Evolutionary conservation across 1,284 basidiomycete species (phyloP), one percentile per base, ranked within the genome.

Genomic region (Exsudoporus floridanus): DNA sequence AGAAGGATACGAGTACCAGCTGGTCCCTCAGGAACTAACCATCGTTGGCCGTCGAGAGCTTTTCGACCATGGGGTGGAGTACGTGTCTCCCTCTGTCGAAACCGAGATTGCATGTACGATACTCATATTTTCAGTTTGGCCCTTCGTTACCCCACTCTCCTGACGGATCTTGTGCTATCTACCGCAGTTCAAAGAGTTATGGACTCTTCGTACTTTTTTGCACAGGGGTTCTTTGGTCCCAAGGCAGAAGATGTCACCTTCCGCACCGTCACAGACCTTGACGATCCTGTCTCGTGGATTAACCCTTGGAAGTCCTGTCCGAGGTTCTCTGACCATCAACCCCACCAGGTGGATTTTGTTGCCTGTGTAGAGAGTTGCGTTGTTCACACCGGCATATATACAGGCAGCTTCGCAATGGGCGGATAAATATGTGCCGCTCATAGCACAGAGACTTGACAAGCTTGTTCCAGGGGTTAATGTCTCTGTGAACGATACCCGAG

Each of bases 131-230:
- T 18, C 10, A 66, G 64, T 10, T 61, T 58, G 36, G 46, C 62
- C 18, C 49, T 59, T 51, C 48, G 41, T 30, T 67, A 64, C n/a
- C 65, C 63, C 4, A 37, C 45, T 4, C 38, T 65, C n/a, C 53
- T 50, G 40, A 75, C 72, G 18, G 66, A 72, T 14, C 55, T 58
- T 4, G 63, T 79, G 30, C 56, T 77, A 10, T 76, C 73, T n/a
- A 77, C 74, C 16, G 53, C 67, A n/a, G 72, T 77, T 52, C 75
- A 76, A 53, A 70, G 77, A 46, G 76, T 75, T 28, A 54, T 77
- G 18, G 75, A 79, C 55, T 74, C 72, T 7, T 72, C 77, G 1
- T 67, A 75, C 55, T 79, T 75, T 70, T 79, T 79, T 55, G 69
- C 70, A 18, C 63, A 71, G 31, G 75, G 75, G 5, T 74, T 77